Base-by-base conservation (phyloP, 768 basidiomycete genomes). In the Hygrophorus russula region DNA sequence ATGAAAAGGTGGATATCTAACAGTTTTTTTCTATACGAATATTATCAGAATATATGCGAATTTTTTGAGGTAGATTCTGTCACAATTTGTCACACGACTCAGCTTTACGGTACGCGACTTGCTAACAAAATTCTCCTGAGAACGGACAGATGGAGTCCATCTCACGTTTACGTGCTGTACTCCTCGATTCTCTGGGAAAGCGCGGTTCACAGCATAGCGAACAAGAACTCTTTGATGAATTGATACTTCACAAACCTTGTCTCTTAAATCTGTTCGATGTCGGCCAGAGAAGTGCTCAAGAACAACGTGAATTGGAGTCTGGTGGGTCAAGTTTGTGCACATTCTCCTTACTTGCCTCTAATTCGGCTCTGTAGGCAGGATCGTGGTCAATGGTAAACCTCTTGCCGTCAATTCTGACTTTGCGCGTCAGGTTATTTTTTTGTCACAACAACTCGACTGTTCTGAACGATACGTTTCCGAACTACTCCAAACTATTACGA, bases 401-500 rank as follows among this genome's bases (percentile, higher is more conserved):
- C 68, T 82, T 29, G 76, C 78, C 0, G 72, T 92, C 50, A 89
- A 87, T 57, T 59, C 75, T 11, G 83, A 91, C 55, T 90, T 91
- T 59, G 78, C 78, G 11, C 76, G 74, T 39, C 87, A 87, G 58
- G 76, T 71, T 44, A 59, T 85, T 44, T 85, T 88, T 60, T 74
- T 93, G 44, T 77, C 91, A 0, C 78, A 84, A 55, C 77, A 87
- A 43, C 79, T 96, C 42, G 71, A 76, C 53, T 78, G 78, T 50
- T 93, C 91, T 10, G 91, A 94, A 63, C 76, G 80, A 51, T 79
- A 85, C 59, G 63, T 80, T 40, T 85, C 89, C 3, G 68, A 68
- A 15, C 71, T 89, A 13, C 66, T 89, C 36, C 76, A 83, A 46
- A 62, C 71, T 15, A 68, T 82, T 33, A 79, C 80, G 63, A 52